These are phyloP conservation scores for Pyrenochaeta sp. DNA, from an alignment of 2,329 filamentous ascomycete species.

Conservation along the genomic window DNA sequence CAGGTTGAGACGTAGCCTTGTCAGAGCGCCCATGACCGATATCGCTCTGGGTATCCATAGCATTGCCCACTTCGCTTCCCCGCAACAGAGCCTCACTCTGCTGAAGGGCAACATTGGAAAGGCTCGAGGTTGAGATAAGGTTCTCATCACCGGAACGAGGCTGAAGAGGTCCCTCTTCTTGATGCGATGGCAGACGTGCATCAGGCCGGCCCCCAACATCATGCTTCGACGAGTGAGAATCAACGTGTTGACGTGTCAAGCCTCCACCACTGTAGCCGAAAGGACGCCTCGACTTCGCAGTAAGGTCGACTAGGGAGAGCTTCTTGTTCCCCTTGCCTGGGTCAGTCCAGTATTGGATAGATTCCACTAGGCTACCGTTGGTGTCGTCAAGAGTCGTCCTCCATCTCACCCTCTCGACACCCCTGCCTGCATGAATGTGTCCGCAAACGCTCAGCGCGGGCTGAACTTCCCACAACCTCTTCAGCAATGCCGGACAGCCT, in stretches of 20 bases:
- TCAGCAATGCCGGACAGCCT: slow-evolving; percentile 69
- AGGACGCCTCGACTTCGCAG: slow-evolving; percentile 46
- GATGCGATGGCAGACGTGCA: slow-evolving; percentile 1
- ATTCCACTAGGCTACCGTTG: slow-evolving; percentile 54
- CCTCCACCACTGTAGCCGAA: slow-evolving; percentile 36
- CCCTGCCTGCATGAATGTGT: slow-evolving; percentile 75
- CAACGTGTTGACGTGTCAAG: slow-evolving; percentile 36
- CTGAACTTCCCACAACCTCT: slow-evolving; percentile 66
- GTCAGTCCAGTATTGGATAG: slow-evolving; percentile 64
- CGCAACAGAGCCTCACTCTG: slow-evolving; percentile 30
- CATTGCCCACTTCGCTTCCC: slow-evolving; percentile 27
- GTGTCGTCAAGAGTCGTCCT: background rate
- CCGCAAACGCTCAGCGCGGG: slow-evolving; percentile 74
- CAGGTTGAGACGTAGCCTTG: slow-evolving; percentile 25
- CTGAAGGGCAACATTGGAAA: slow-evolving; percentile 23
- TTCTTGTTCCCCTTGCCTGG: slow-evolving; percentile 66
- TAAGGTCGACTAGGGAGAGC: slow-evolving; percentile 70
- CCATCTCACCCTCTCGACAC: slow-evolving; percentile 71
- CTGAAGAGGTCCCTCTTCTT: slow-evolving; percentile 8
- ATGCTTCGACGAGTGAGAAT: slow-evolving; percentile 18
- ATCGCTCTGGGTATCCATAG: slow-evolving; percentile 29
- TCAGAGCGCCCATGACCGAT: slow-evolving; percentile 24
- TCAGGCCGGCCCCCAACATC: slow-evolving; percentile 29
- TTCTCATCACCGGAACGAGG: slow-evolving; percentile 30
- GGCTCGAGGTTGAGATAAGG: slow-evolving; percentile 33